These are phyloP conservation scores for Tetraselmis chui DNA, from an alignment of 139 green algal genomes.

Conservation along the genomic window DNA sequence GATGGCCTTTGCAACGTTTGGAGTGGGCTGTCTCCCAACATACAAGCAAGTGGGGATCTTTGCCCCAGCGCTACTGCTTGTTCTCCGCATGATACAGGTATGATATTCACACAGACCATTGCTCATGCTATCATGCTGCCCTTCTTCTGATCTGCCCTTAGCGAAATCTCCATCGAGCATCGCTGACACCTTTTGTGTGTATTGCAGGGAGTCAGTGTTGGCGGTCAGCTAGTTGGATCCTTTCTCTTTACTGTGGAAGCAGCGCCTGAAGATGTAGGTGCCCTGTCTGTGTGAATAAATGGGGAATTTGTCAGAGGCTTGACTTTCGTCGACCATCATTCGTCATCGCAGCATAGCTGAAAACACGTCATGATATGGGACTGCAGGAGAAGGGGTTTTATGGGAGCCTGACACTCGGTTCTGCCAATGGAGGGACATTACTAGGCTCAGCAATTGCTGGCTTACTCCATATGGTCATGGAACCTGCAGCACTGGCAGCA, in stretches of 20 bases:
- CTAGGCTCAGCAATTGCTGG: neutral
- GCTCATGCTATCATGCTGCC: no score
- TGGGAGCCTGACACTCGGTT: neutral
- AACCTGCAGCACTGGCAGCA: neutral
- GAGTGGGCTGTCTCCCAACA: neutral
- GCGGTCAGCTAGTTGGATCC: neutral
- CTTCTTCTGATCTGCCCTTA: no score
- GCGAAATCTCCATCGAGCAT: no score
- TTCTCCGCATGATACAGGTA: neutral
- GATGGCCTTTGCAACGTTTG: neutral
- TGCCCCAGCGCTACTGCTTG: neutral
- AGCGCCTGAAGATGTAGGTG: neutral
- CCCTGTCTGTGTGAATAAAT: no score
- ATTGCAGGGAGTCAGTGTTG: neutral
- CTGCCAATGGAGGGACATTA: neutral
- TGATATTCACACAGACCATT: no score
- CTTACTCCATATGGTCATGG: neutral
- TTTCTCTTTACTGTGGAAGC: neutral
- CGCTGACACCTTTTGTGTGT: no score
- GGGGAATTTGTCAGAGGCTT: no score
- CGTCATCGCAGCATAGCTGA: no score
- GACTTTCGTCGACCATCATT: no score
- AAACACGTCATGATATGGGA: no score
- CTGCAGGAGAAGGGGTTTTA: neutral
- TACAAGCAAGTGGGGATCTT: neutral